Base-by-base conservation (phyloP, 306 rosid species). In the Vigna reflexopilosa region DNA sequence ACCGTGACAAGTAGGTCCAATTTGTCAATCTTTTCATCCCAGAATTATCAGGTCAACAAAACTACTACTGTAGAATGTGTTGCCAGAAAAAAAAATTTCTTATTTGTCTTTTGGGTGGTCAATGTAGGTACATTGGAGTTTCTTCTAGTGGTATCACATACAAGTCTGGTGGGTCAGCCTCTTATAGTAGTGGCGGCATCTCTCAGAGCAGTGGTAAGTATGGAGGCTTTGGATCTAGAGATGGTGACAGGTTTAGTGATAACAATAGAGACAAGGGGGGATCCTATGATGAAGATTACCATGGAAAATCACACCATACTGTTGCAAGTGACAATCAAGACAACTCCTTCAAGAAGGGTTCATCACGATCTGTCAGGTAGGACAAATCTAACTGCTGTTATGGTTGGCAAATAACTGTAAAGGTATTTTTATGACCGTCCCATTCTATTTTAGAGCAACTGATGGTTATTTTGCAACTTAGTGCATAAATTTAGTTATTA, bases 1-100 rank as follows among this genome's bases (percentile, higher is more conserved):
- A 96, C 83, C 98, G 93, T 67, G 94, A 96, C 85, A 96, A 96
- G 99, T 96, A 85, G 66, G 92, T 85, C 75, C 61, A 80, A 48
- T 64, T 79, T 54, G 40, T 76, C 38, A 45, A 48, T 44, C 63
- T 71, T 76, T 58, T 49, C 63, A 70, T 58, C 63, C 45, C 44
- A 24, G 49, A 12, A 17, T 79, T 67, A 59, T 76, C 32, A 30
- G 80, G 61, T 76, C 79, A 61, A 51, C 63, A 64, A 44, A 74
- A 77, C 73, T 63, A 75, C 56, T 61, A n/a, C 51, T 55, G 14
- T 32, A 52, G 73, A 67, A 44, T 83, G 34, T 77, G n/a, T 85
- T 73, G 32, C 58, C 73, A 59, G 62, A 59, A 54, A 66, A 68
- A 68, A 48, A 68, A 81, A 71, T 74, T 51, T 59, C 48, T 61